These are phyloP conservation scores for Penicillium atrosanguineum DNA, from an alignment of 495 filamentous ascomycete species.

Conservation along the genomic window DNA sequence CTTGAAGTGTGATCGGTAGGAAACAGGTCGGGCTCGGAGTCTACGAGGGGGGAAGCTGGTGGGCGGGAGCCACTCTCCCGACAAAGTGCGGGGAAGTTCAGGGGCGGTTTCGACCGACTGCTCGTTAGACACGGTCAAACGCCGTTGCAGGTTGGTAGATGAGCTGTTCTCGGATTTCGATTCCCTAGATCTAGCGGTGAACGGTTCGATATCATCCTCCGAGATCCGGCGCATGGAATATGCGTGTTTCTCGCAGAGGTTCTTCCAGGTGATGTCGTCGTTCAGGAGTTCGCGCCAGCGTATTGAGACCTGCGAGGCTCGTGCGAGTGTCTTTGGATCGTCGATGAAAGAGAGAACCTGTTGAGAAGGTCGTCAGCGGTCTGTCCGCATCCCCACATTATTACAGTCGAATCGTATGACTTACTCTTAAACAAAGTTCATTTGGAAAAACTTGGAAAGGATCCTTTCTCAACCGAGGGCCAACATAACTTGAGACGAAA, in stretches of 20 bases:
- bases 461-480: constrained; percentile 90
- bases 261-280: constrained; percentile 98
- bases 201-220: constrained; percentile 42
- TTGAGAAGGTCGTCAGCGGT: constrained; percentile 5
- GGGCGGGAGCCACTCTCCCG: constrained; percentile 36
- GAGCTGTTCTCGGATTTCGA: constrained; percentile 18
- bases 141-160: constrained; percentile 25
- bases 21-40: constrained; percentile 50
- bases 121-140: constrained; percentile 25
- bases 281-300: constrained; percentile 90
- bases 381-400: constrained; percentile 2
- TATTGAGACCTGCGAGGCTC: constrained; percentile 88
- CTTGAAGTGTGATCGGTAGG: constrained; percentile 96
- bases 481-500: constrained; percentile 91
- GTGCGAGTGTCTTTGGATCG: constrained; percentile 85
- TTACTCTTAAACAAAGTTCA: constrained; percentile 85
- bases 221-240: constrained; percentile 65
- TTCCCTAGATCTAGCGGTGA: constrained; percentile 27
- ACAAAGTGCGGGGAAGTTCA: constrained; percentile 31
- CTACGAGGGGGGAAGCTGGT: constrained; percentile 30
- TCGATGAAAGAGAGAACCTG: constrained; percentile 93
- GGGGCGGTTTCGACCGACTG: constrained; percentile 29
- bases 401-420: constrained; percentile 10
- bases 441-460: constrained; percentile 86
- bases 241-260: constrained; percentile 86